These are phyloP conservation scores for Aquilaria malaccensis DNA, from an alignment of 345 rosid species.

Conservation along the genomic window DNA sequence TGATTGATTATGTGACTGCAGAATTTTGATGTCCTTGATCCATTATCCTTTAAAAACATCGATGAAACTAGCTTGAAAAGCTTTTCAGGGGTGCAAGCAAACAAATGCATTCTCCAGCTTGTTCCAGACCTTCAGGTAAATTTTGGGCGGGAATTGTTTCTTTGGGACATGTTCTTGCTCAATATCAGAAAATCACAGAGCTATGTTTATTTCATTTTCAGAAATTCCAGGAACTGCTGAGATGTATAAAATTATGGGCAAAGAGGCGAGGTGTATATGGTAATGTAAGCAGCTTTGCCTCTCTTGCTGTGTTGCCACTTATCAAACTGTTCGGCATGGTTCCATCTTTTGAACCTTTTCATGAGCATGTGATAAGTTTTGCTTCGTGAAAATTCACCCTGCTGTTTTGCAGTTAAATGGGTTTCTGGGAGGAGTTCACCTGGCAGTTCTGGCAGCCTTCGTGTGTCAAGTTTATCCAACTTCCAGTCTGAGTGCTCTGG, in stretches of 20 bases:
- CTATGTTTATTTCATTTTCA: conserved; percentile 19
- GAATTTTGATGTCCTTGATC: conserved; percentile 43
- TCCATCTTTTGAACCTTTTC: conserved; percentile 6
- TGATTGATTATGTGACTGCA: conserved; percentile 11
- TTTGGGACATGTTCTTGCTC: not conserved
- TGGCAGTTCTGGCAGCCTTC: conserved; percentile 48
- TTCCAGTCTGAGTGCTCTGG: conserved; percentile 31
- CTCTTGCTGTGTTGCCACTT: not conserved
- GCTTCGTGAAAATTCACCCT: not conserved
- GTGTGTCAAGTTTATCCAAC: conserved; percentile 38
- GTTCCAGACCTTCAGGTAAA: conserved; percentile 49
- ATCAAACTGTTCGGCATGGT: conserved; percentile 3
- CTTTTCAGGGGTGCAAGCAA: conserved; percentile 49
- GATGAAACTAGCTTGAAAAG: conserved; percentile 56
- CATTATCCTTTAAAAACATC: conserved; percentile 32
- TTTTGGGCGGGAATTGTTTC: not conserved
- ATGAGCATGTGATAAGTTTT: not conserved
- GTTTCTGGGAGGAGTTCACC: conserved; percentile 53
- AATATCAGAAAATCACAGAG: conserved; percentile 1
- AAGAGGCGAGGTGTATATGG: conserved; percentile 54
- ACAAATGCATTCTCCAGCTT: conserved; percentile 34
- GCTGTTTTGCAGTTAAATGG: conserved; percentile 44
- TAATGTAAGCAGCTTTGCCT: conserved; percentile 30
- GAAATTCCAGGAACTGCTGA: conserved; percentile 43
- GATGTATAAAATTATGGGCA: conserved; percentile 53